These are phyloP conservation scores for Suhomyces terraborum DNA, from an alignment of 1,139 yeast species.

Conservation along the genomic window DNA sequence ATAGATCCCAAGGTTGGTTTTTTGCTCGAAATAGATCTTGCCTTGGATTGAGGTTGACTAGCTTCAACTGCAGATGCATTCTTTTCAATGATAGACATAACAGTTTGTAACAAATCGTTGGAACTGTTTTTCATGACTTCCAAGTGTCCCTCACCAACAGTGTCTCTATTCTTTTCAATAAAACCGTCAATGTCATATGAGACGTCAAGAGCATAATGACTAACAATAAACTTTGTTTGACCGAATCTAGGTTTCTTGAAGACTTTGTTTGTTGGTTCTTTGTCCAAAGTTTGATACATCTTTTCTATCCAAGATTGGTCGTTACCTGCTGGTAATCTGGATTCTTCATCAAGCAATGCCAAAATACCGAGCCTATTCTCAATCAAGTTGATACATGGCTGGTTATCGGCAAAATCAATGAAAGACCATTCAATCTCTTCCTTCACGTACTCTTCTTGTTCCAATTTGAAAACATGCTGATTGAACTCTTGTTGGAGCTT, in stretches of 20 bases:
- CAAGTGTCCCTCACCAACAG: conserved; percentile 93
- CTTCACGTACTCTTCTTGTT: conserved; percentile 89
- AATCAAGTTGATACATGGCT: conserved; percentile 92
- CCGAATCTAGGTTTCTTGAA: conserved; percentile 96
- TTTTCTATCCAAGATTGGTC: conserved; percentile 93
- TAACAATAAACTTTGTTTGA: conserved; percentile 83
- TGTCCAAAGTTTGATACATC: conserved; percentile 81
- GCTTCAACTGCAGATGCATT: conserved; percentile 58
- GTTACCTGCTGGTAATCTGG: conserved; percentile 90
- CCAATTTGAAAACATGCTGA: conserved; percentile 95
- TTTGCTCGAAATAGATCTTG: conserved; percentile 53
- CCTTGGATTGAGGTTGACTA: conserved; percentile 32
- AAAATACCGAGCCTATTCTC: conserved; percentile 89
- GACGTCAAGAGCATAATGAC: conserved; percentile 95
- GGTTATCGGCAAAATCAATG: conserved; percentile 94
- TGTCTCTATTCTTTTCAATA: conserved; percentile 94
- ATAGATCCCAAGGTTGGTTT: conserved; percentile 95
- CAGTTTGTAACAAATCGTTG: conserved; percentile 63
- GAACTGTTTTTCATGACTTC: conserved; percentile 75
- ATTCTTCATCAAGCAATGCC: conserved; percentile 90
- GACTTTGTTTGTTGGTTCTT: conserved; percentile 73
- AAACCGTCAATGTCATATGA: conserved; percentile 92
- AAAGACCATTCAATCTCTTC: conserved; percentile 98
- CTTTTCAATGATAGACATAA: conserved; percentile 66
- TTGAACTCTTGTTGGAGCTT: conserved; percentile 96